Base-by-base conservation (phyloP, 805 yeast genomes). In the Barnettozyma wickerhamii region DNA sequence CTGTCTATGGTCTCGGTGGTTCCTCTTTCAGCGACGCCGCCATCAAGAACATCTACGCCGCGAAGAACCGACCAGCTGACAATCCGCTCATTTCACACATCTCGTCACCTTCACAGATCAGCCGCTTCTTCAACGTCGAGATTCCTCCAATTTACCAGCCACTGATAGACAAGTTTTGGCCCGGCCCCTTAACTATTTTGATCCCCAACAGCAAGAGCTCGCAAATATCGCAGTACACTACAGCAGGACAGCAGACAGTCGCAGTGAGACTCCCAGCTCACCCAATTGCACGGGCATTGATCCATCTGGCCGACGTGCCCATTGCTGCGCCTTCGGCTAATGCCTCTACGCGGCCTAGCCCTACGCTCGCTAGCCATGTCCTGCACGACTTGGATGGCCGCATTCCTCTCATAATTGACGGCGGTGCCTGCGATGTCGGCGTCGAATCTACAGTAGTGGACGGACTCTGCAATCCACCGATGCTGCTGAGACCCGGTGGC, bases 241-340 rank as follows among this genome's bases (percentile, higher is more conserved):
- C 99, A 0, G 93, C 91, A 0, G 81, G 79, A 7, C 97, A 91
- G 59, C 70, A 79, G 14, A 93, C 99, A 0, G 86, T 90, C 58
- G 99, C 97, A 0, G 95, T 89, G 1, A 72, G 99, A 45, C 72
- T 93, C 59, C 99, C 99, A 2, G 65, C 74, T 5, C 84, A 91
- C 60, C 87, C 91, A 1, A 75, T 93, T 1, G 98, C 98, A 0
- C 68, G 99, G 46, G 95, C 98, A 0, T 66, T 93, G 34, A 89
- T 93, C 40, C 84, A 87, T 2, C 54, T 85, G 10, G 77, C 95
- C 40, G 93, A 89, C 49, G 75, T 84, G 2, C 98, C 99, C 1
- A 63, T 93, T 28, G 99, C 99, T 1, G 99, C 99, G 0, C 99
- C 99, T 0, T 87, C 96, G 1, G 99, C 99, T 2, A 93, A 93